A percentile compares a stretch with the other conserved stretches of the same genome.
Evolutionary conservation across 176 grass and related monocot genomes (phyloP).

Genomic region (Elymus sibiricus): DNA sequence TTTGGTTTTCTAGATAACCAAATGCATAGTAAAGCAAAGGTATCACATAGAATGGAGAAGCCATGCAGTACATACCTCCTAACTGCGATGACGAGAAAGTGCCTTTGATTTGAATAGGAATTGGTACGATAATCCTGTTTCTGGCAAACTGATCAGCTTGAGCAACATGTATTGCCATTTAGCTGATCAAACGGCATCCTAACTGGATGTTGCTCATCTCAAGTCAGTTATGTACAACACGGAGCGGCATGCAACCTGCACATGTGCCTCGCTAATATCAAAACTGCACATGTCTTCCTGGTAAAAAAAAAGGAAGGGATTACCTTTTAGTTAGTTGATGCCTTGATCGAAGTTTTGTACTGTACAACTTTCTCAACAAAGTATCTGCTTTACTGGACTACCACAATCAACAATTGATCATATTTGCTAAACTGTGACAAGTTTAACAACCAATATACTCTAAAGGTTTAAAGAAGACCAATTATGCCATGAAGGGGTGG

Average conservation of each 20-base stretch:
- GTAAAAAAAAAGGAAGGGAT: background rate
- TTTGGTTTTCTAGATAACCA: background rate
- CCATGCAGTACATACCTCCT: background rate
- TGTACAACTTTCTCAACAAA: background rate
- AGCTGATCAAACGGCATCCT: conserved; percentile 1
- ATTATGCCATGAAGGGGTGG: background rate
- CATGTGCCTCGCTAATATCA: background rate
- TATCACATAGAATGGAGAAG: background rate
- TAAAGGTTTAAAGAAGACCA: background rate
- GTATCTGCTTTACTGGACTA: background rate
- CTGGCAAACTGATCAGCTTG: background rate
- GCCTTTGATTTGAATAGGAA: conserved; percentile 1
- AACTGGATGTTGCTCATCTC: background rate
- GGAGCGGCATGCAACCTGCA: background rate
- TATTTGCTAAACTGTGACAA: background rate
- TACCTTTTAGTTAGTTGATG: conserved; percentile 2
- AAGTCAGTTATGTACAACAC: background rate
- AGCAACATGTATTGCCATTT: conserved; percentile 5
- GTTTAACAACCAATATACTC: background rate
- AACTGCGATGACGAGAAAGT: background rate
- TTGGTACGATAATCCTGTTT: background rate
- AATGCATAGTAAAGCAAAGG: conserved; percentile 6
- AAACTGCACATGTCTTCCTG: conserved; percentile 11
- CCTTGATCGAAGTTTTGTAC: background rate
- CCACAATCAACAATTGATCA: background rate